Conservation (phyloP, 2,329 filamentous ascomycete genomes). For the Pseudogymnoascus verrucosus region DNA sequence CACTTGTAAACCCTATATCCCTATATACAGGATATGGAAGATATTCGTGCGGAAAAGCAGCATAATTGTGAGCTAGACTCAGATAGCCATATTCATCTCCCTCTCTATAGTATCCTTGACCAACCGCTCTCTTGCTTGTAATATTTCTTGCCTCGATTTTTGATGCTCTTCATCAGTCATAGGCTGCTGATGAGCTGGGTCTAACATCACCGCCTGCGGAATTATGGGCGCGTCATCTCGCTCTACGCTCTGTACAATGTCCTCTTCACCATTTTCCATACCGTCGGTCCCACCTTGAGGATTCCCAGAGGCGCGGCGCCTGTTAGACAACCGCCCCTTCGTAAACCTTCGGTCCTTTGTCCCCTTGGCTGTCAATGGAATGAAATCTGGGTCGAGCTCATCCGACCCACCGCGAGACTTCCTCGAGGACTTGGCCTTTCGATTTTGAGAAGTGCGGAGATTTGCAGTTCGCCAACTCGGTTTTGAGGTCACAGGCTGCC, state of each 20-base stretch:
- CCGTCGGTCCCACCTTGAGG: background rate
- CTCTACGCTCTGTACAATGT: background rate
- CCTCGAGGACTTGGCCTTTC: background rate
- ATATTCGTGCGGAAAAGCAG: background rate
- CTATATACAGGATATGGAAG: background rate
- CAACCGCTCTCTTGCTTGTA: conserved; percentile 12
- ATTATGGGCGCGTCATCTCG: background rate
- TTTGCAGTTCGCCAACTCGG: background rate
- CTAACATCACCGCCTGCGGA: background rate
- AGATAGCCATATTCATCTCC: conserved; percentile 12
- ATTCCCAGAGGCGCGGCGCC: background rate
- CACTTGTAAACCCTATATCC: too few relatives aligned
- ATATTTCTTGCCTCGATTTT: background rate
- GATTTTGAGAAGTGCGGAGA: background rate
- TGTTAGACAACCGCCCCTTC: background rate
- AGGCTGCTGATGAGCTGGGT: background rate
- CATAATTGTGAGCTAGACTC: background rate
- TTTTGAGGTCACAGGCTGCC: background rate
- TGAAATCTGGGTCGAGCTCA: background rate
- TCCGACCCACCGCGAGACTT: background rate
- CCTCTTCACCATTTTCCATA: background rate
- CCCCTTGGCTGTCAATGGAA: conserved; percentile 7
- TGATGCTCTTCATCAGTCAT: background rate
- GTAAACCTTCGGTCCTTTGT: background rate
- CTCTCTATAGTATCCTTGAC: conserved; percentile 16